A percentile compares a stretch with the other conserved stretches of the same genome.
These are phyloP conservation scores for Trichophyton verrucosum DNA, from an alignment of 2,329 filamentous ascomycete species.

Conservation along the genomic window DNA sequence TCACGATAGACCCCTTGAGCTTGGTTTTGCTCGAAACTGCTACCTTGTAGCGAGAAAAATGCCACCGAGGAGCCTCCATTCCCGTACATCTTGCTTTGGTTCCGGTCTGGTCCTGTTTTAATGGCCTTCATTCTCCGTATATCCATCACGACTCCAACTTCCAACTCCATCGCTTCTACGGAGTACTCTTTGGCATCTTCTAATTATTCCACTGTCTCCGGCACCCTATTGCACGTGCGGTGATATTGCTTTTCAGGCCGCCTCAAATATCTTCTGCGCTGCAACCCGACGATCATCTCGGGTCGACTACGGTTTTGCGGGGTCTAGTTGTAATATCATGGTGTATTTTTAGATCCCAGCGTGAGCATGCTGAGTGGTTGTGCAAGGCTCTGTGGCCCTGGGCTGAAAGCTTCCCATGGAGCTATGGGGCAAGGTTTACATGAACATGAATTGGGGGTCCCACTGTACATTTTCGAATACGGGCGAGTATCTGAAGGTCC, in stretches of 20 bases:
- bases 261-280: not conserved
- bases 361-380: not conserved
- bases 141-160: not conserved
- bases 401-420: not conserved
- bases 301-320: not conserved
- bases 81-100: not conserved
- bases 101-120: not conserved
- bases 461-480: not conserved
- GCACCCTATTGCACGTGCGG: not conserved
- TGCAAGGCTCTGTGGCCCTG: not conserved
- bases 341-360: not conserved
- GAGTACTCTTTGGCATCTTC: not conserved
- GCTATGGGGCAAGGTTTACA: not conserved
- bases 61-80: not conserved
- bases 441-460: not conserved
- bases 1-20: too few relatives aligned
- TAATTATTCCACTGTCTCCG: not conserved
- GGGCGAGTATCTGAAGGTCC: not conserved
- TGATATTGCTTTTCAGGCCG: not conserved
- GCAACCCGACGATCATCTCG: constrained; percentile 4
- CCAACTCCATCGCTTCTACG: not conserved
- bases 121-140: not conserved
- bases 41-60: not conserved
- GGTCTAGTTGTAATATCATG: not conserved
- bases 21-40: too few relatives aligned